Percentiles rank a stretch among this genome's conserved stretches.
Conservation (phyloP, 2,329 filamentous ascomycete species). For the Emergomyces orientalis region DNA sequence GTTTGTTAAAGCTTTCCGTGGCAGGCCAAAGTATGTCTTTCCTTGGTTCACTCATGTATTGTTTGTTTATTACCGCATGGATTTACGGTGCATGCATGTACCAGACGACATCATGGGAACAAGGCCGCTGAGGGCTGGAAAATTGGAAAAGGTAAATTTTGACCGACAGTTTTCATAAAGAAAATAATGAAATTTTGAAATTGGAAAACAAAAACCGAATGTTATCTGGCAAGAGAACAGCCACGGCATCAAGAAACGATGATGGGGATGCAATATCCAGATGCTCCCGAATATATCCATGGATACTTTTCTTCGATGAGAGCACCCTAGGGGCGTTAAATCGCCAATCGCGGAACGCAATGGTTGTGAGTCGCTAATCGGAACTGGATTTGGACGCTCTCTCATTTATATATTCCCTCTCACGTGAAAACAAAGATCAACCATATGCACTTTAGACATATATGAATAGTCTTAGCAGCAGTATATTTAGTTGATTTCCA, state of each 20-base stretch:
- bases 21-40: not conserved
- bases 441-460: not conserved
- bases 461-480: not conserved
- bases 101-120: not conserved
- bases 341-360: not conserved
- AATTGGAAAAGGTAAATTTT: not conserved
- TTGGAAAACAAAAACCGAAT: not conserved
- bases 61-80: not conserved
- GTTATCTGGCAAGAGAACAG: not conserved
- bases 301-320: not conserved
- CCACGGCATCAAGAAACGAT: not conserved
- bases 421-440: not conserved
- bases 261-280: not conserved
- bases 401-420: not conserved
- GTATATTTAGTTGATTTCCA: not conserved
- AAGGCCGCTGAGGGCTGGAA: not conserved
- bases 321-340: not conserved
- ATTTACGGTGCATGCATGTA: slow-evolving; percentile 4
- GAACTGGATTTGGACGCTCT: not conserved
- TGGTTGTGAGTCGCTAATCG: not conserved
- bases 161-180: not conserved
- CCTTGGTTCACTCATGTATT: not conserved
- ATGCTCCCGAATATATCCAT: not conserved
- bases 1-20: not conserved
- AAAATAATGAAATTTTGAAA: not conserved